Evolutionary conservation across 768 basidiomycete genomes (phyloP).

Genomic region (Asterophora parasitica): DNA sequence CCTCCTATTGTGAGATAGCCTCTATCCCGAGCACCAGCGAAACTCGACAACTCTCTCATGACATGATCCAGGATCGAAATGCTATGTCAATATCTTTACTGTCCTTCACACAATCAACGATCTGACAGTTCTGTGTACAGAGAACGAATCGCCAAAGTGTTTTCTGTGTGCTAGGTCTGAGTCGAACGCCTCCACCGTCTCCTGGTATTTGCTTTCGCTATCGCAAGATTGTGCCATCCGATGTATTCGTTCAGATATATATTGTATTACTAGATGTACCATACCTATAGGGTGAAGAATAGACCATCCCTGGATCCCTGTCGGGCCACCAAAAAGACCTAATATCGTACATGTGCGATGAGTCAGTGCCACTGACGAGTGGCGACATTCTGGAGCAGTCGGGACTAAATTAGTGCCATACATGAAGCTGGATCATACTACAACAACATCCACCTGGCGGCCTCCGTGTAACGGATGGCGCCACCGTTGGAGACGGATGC

Average conservation of each 20-base stretch:
- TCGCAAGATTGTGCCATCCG: neutral
- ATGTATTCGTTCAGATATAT: neutral
- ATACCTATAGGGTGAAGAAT: neutral
- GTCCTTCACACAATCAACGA: neutral
- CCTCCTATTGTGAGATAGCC: neutral
- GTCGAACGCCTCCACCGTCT: no score
- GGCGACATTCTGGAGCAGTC: no score
- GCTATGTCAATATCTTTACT: slow-evolving; percentile 21
- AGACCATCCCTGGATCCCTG: neutral
- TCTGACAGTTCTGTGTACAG: slow-evolving; percentile 15
- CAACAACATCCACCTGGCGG: slow-evolving; percentile 31
- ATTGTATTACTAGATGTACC: slow-evolving; percentile 10
- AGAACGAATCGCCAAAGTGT: slow-evolving; percentile 31
- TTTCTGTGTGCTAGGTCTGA: slow-evolving; percentile 16
- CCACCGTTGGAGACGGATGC: no score
- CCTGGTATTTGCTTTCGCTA: neutral
- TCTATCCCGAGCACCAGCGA: slow-evolving; percentile 1
- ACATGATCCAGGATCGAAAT: slow-evolving; percentile 26
- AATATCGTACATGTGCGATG: no score
- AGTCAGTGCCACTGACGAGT: no score
- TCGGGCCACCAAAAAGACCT: no score
- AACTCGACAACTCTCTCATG: slow-evolving; percentile 16
- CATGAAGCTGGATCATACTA: no score
- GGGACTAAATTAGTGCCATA: no score
- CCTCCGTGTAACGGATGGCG: slow-evolving; percentile 39